Evolutionary conservation across 352 stramenopile genomes (phyloP), one percentile per base, ranked within the genome.

Genomic region (Pythium guiyangense): DNA sequence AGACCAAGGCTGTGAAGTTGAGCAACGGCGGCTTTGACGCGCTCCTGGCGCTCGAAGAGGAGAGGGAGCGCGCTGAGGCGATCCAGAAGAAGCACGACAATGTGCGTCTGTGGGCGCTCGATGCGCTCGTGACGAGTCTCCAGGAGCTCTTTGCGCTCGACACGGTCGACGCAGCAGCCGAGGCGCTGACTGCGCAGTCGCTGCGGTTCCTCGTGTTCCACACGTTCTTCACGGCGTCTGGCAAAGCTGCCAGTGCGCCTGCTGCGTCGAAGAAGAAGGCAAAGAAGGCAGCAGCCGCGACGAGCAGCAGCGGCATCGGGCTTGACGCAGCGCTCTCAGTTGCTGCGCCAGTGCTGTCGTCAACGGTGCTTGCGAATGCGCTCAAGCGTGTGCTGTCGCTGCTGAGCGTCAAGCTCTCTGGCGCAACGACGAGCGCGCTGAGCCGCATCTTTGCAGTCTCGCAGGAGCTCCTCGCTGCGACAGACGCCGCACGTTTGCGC

Each of bases 41-140:
- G 22, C 75, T 94, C 54, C 59, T 94, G 26, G 78, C 78, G 18
- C 70, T 92, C 4, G 84, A 94, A 44, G 84, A 94, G 52, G 79
- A 87, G 53, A 85, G 80, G 44, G 84, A 94, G 55, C 84, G 78
- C n/a, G 68, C 76, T 15, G 77, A 84, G 52, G 52, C 64, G 37
- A 29, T 79, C 18, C 64, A 66, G 57, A 79, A 81, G 49, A 79
- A 79, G 37, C 70, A 75, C 42, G 71, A 86, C 60, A 81, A 74
- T 18, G 81, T 83, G 48, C 81, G 84, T 15, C 64, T 90, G 40
- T 94, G 84, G 84, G 76, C 84, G 22, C 44, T 94, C 9, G 84
- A 94, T 53, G 66, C 71, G 10, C 74, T 94, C 46, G 65, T 81
- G 42, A 51, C 68, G 56, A 69, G 74, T 42, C 57, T 88, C 25